Evolutionary conservation across 257 asterid species (phyloP).

Genomic region (Perilla frutescens): DNA sequence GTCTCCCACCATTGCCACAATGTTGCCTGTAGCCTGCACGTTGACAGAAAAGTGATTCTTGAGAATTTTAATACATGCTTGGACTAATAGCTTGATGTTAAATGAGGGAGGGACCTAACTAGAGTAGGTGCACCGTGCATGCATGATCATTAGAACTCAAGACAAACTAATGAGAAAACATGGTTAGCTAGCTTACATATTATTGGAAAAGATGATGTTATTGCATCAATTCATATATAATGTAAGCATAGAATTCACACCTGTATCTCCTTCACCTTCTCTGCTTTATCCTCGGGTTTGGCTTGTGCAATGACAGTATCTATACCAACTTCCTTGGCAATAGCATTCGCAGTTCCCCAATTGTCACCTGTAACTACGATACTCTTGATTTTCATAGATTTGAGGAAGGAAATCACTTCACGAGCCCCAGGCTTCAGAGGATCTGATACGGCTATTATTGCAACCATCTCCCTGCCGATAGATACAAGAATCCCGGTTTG

Average conservation of each 20-base stretch:
- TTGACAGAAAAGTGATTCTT: neutral
- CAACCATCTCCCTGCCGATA: conserved; percentile 60
- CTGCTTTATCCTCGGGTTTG: conserved; percentile 77
- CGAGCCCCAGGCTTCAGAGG: conserved; percentile 76
- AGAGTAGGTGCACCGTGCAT: no score
- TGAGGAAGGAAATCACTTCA: conserved; percentile 65
- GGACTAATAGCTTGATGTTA: neutral
- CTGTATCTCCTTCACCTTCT: conserved; percentile 83
- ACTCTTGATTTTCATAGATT: conserved; percentile 61
- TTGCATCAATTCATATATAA: neutral
- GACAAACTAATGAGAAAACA: neutral
- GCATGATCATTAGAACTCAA: neutral
- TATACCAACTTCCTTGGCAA: conserved; percentile 82
- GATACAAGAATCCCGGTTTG: conserved; percentile 82
- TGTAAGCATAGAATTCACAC: conserved; percentile 34
- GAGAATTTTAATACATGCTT: neutral
- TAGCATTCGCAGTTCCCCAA: conserved; percentile 81
- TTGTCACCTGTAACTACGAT: conserved; percentile 83
- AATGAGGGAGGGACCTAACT: no score
- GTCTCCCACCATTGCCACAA: conserved; percentile 90
- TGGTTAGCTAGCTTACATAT: no score
- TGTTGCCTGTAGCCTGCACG: conserved; percentile 60
- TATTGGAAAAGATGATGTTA: no score
- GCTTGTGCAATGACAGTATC: conserved; percentile 71
- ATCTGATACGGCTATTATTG: conserved; percentile 72